Evolutionary conservation across 2,329 filamentous ascomycete species (phyloP).

Genomic region (Ophiostoma piceae): DNA sequence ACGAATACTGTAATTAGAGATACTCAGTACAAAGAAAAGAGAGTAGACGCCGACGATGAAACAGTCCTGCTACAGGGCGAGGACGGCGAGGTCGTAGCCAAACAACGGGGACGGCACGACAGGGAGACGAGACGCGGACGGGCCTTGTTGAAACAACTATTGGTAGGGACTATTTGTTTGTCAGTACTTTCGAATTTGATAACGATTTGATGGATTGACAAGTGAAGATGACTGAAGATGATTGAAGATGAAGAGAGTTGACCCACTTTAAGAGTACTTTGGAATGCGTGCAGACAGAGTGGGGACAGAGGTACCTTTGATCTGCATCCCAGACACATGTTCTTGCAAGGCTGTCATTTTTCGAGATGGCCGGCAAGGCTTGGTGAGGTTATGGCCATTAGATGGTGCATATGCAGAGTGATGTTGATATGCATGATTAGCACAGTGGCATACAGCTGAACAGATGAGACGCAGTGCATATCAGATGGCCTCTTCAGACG

Average conservation of each 20-base stretch:
- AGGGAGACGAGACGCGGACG: slow-evolving; percentile 13
- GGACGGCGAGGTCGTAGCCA: slow-evolving; percentile 7
- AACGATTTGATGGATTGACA: neutral
- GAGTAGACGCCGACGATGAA: slow-evolving; percentile 22
- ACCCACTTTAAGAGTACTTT: neutral
- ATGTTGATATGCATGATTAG: too few relatives aligned
- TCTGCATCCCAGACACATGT: neutral
- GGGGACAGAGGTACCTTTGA: neutral
- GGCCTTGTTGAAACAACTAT: slow-evolving; percentile 1
- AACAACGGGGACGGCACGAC: slow-evolving; percentile 3
- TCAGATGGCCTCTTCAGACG: neutral
- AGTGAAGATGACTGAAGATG: too few relatives aligned
- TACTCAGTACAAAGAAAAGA: neutral
- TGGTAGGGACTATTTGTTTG: neutral
- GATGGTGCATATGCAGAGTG: neutral
- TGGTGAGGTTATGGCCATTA: neutral
- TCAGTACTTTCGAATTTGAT: too few relatives aligned
- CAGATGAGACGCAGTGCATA: neutral
- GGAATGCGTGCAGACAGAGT: neutral
- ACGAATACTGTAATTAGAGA: neutral
- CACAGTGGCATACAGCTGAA: too few relatives aligned
- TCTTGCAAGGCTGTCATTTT: neutral
- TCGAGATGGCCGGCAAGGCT: neutral
- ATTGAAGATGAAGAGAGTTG: too few relatives aligned
- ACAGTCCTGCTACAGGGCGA: slow-evolving; percentile 25